Evolutionary conservation across 2,329 filamentous ascomycete genomes (phyloP).

Genomic region (Colletotrichum tamarilloi): DNA sequence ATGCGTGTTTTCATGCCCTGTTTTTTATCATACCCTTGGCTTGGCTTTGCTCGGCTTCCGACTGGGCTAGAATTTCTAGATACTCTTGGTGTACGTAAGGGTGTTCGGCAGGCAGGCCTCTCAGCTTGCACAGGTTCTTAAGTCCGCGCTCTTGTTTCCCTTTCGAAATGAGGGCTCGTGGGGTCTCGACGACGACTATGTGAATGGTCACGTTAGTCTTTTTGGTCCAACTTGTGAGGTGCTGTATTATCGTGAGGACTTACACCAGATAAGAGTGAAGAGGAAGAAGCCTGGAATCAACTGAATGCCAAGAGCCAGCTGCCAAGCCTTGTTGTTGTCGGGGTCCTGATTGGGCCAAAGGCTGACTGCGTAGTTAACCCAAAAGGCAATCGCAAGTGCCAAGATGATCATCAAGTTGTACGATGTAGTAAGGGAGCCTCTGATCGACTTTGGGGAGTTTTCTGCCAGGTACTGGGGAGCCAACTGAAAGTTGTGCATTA

Average conservation of each 20-base stretch:
- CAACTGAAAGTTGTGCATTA: constrained; percentile 34
- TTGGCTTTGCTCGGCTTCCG: constrained; percentile 26
- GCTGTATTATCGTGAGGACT: background rate
- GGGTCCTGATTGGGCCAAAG: constrained; percentile 42
- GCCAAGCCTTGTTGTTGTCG: constrained; percentile 47
- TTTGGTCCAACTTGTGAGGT: background rate
- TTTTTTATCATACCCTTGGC: background rate
- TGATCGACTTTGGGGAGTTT: constrained; percentile 51
- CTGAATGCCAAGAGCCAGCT: constrained; percentile 49
- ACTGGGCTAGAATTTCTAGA: constrained; percentile 33
- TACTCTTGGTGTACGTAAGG: constrained; percentile 35
- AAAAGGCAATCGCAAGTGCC: constrained; percentile 47
- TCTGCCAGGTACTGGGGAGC: constrained; percentile 54
- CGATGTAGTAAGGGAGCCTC: constrained; percentile 51
- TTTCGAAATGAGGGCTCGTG: constrained; percentile 45
- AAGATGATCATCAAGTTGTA: constrained; percentile 53
- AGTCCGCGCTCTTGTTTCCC: constrained; percentile 49
- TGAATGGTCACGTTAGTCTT: background rate
- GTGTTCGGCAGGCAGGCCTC: constrained; percentile 40
- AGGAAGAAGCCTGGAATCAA: constrained; percentile 50
- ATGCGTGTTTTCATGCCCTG: too few relatives aligned
- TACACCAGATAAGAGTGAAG: constrained; percentile 47
- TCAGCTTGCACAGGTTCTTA: constrained; percentile 49
- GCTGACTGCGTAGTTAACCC: constrained; percentile 44
- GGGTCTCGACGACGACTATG: constrained; percentile 37